A percentile compares a stretch with the other conserved stretches of the same genome.
These are phyloP conservation scores for Inga laurina DNA, from an alignment of 306 rosid genomes.

Conservation along the genomic window DNA sequence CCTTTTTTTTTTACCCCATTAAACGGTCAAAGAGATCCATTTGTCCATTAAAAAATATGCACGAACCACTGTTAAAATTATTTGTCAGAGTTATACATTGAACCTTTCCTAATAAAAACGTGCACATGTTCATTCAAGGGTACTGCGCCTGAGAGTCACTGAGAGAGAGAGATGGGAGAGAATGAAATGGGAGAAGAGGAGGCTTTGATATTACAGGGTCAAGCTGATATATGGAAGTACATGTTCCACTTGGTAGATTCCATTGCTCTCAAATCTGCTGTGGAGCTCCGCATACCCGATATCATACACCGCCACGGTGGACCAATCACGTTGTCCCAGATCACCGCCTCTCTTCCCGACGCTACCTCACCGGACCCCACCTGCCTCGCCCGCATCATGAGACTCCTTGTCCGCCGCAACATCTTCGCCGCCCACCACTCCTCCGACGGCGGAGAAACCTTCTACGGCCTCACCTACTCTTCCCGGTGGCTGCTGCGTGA, in stretches of 20 bases:
- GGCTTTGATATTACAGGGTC: not conserved
- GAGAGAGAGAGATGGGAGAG: not conserved
- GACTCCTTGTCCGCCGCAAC: conserved; percentile 17
- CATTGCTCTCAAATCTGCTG: conserved; percentile 39
- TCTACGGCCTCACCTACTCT: conserved; percentile 29
- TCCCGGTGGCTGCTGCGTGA: conserved; percentile 37
- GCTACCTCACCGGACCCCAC: conserved; percentile 12
- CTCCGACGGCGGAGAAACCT: not conserved
- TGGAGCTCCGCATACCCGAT: conserved; percentile 39
- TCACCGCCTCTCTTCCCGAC: not conserved
- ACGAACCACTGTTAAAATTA: not conserved
- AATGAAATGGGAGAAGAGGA: not conserved
- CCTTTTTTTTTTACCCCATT: too few species aligned
- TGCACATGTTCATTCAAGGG: too few species aligned
- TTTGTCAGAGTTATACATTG: too few species aligned
- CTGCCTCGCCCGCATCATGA: conserved; percentile 37
- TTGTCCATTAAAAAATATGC: not conserved
- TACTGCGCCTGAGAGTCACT: too few species aligned
- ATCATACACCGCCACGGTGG: conserved; percentile 33
- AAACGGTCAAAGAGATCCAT: too few species aligned
- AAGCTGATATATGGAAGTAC: not conserved
- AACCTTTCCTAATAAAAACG: too few species aligned
- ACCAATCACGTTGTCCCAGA: conserved; percentile 28
- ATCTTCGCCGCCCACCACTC: conserved; percentile 23
- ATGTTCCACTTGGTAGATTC: not conserved